Percentiles rank a stretch among this genome's conserved stretches.
Evolutionary conservation across 371 early-diverging fungal genomes (phyloP).

Genomic region (Phascolomyces articulosus): DNA sequence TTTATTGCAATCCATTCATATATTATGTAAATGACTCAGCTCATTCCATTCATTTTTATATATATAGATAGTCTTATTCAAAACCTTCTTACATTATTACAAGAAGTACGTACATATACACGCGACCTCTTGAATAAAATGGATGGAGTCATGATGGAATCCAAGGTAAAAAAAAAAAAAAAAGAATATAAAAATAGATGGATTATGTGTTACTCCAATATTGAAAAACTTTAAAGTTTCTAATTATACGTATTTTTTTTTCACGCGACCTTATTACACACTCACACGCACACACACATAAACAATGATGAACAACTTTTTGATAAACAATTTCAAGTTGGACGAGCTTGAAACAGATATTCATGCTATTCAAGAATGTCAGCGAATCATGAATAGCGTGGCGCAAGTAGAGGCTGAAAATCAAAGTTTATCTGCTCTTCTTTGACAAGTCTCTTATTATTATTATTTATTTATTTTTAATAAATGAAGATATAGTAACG

Average conservation of each 20-base stretch:
- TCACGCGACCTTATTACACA: neutral
- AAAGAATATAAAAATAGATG: neutral
- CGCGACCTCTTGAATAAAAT: neutral
- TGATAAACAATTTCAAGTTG: neutral
- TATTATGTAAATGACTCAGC: too few relatives aligned
- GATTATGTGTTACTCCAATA: neutral
- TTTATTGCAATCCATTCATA: too few relatives aligned
- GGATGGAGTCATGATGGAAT: too few relatives aligned
- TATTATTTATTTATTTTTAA: neutral
- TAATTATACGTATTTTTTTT: neutral
- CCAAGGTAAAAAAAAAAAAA: neutral
- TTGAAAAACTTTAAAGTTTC: neutral
- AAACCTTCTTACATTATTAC: neutral
- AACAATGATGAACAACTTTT: too few relatives aligned
- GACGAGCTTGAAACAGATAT: slow-evolving; percentile 2
- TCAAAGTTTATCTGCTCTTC: slow-evolving; percentile 15
- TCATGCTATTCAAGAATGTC: slow-evolving; percentile 7
- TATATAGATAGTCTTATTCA: neutral
- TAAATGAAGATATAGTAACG: neutral
- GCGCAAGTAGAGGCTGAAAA: slow-evolving; percentile 19
- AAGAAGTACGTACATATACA: neutral
- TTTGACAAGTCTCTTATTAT: slow-evolving; percentile 4
- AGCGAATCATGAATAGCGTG: slow-evolving; percentile 10
- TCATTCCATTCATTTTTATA: too few relatives aligned
- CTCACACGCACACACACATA: too few relatives aligned